Evolutionary conservation across 129 eudicot genomes (phyloP).

Genomic region (Flaveria trinervia): DNA sequence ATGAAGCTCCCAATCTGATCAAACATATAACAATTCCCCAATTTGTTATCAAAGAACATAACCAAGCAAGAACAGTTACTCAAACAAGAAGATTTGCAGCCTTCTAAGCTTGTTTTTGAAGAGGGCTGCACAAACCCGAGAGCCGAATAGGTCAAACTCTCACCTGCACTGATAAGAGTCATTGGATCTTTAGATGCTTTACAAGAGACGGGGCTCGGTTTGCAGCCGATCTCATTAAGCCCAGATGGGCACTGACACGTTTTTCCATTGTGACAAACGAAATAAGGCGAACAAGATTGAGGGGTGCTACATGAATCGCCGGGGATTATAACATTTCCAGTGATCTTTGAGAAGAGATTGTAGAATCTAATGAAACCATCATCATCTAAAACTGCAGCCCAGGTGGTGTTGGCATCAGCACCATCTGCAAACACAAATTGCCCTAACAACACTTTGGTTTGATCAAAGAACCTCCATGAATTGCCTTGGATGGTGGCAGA

Average conservation of each 20-base stretch:
- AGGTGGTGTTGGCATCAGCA: slow-evolving; percentile 46
- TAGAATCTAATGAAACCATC: slow-evolving; percentile 64
- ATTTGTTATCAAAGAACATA: slow-evolving; percentile 65
- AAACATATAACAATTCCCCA: slow-evolving; percentile 73
- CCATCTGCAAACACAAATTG: slow-evolving; percentile 56
- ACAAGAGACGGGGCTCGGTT: slow-evolving; percentile 40
- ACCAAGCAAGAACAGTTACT: slow-evolving; percentile 76
- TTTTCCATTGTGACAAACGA: slow-evolving; percentile 54
- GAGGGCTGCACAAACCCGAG: slow-evolving; percentile 56
- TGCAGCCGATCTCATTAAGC: slow-evolving; percentile 43
- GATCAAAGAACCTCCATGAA: slow-evolving; percentile 83
- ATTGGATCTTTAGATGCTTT: slow-evolving; percentile 15
- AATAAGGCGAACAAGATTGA: slow-evolving; percentile 72
- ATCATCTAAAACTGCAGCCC: slow-evolving; percentile 63
- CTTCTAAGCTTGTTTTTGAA: slow-evolving; percentile 48
- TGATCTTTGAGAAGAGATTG: slow-evolving; percentile 41
- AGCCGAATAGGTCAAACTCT: slow-evolving; percentile 59
- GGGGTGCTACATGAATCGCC: slow-evolving; percentile 63
- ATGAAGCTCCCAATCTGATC: slow-evolving; percentile 78
- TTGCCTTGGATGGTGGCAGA: slow-evolving; percentile 49
- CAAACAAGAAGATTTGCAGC: slow-evolving; percentile 66
- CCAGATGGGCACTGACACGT: slow-evolving; percentile 69
- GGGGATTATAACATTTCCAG: slow-evolving; percentile 44
- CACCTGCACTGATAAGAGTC: slow-evolving; percentile 60
- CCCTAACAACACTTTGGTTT: slow-evolving; percentile 49